Conservation (phyloP, 345 rosid genomes). For the Zanthoxylum bungeanum region DNA sequence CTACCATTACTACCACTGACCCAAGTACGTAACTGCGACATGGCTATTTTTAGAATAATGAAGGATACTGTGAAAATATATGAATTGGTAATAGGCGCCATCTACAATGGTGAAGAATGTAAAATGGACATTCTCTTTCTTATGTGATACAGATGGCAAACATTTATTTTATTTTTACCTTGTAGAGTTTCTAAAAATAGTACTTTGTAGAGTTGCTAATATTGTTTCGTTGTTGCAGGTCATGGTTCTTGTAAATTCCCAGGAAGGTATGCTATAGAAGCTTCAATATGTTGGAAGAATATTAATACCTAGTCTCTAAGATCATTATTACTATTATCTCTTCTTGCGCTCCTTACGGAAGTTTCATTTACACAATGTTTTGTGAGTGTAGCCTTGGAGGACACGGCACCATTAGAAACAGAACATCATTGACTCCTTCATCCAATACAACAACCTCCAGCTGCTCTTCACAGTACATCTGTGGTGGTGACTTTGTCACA, state of each 20-base stretch:
- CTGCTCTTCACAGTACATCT: slow-evolving; percentile 27
- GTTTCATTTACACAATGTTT: slow-evolving; percentile 7
- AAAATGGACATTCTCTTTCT: not conserved
- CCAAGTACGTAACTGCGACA: slow-evolving; percentile 58
- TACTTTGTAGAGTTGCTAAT: not conserved
- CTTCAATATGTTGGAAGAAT: not conserved
- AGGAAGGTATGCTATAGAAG: slow-evolving; percentile 59
- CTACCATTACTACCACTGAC: slow-evolving; percentile 77
- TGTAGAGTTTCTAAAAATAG: too few species aligned
- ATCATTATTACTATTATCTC: not conserved
- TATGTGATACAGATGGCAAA: not conserved
- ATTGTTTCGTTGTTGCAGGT: slow-evolving; percentile 47
- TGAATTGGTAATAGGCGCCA: not conserved
- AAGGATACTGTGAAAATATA: not conserved
- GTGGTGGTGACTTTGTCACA: slow-evolving; percentile 31
- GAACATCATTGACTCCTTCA: slow-evolving; percentile 70
- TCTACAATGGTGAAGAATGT: not conserved
- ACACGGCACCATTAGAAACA: slow-evolving; percentile 61
- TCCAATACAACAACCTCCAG: slow-evolving; percentile 71
- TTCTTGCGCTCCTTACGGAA: not conserved
- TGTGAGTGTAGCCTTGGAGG: slow-evolving; percentile 49
- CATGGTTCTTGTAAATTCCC: slow-evolving; percentile 72
- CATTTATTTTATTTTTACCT: not conserved
- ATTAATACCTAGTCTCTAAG: not conserved
- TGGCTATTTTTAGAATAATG: not conserved